These are phyloP conservation scores for Backusella australiensis DNA, from an alignment of 192 early-diverging fungal species.

Conservation along the genomic window DNA sequence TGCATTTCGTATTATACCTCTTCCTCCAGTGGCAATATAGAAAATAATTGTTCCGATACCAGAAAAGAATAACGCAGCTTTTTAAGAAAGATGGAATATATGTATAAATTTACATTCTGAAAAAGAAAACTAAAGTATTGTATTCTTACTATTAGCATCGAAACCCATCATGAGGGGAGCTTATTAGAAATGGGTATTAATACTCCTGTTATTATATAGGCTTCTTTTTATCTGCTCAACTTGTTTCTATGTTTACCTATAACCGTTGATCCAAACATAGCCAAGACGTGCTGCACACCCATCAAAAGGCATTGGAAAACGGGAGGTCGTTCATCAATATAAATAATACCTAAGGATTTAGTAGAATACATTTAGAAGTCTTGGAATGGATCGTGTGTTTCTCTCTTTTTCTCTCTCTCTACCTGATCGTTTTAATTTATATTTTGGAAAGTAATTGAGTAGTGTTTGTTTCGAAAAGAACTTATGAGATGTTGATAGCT, in stretches of 20 bases:
- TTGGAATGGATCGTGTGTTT: background rate
- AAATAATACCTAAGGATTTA: conserved; percentile 22
- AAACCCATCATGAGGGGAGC: conserved; percentile 45
- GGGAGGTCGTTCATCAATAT: conserved; percentile 41
- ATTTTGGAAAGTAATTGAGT: conserved; percentile 34
- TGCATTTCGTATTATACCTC: conserved; percentile 14
- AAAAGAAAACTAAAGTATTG: background rate
- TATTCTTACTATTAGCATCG: conserved; percentile 35
- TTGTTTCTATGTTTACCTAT: conserved; percentile 23
- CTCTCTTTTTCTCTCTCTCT: background rate
- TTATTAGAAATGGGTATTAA: background rate
- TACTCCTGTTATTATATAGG: background rate
- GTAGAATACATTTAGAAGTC: background rate
- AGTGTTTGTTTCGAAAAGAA: conserved; percentile 7
- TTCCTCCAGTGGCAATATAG: conserved; percentile 49
- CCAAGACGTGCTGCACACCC: conserved; percentile 52
- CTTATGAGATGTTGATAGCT: conserved; percentile 5
- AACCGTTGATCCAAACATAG: conserved; percentile 62
- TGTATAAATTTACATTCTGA: background rate
- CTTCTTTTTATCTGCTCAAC: background rate
- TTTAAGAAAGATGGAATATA: background rate
- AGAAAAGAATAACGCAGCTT: conserved; percentile 50
- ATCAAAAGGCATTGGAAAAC: conserved; percentile 37
- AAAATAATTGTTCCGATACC: conserved; percentile 55
- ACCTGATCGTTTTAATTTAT: conserved; percentile 33